Evolutionary conservation across 2,329 filamentous ascomycete species (phyloP).

Genomic region (Pestalotiopsis sp.): DNA sequence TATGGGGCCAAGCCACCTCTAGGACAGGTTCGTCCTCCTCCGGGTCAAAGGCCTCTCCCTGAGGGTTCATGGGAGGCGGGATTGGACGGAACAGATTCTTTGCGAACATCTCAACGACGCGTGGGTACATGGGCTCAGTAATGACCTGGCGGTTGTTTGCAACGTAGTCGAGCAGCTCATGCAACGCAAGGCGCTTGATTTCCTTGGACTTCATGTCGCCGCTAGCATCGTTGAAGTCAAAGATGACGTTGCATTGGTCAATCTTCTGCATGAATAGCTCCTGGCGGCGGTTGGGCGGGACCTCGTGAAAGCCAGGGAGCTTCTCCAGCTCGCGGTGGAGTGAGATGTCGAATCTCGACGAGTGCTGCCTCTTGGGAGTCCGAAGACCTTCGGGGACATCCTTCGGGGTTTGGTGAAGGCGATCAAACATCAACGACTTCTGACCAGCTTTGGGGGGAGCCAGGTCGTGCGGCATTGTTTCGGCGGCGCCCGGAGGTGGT

Average conservation of each 20-base stretch:
- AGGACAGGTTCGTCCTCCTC: conserved; percentile 98
- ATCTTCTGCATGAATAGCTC: conserved; percentile 99
- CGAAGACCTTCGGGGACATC: conserved; percentile 94
- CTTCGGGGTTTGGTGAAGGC: conserved; percentile 90
- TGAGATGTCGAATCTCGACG: conserved; percentile 96
- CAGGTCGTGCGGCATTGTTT: conserved; percentile 97
- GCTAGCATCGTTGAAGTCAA: conserved; percentile 98
- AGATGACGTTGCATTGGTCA: conserved; percentile 99
- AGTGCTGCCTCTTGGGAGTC: conserved; percentile 95
- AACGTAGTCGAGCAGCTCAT: conserved; percentile 96
- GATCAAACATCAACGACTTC: conserved; percentile 87
- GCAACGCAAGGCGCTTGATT: conserved; percentile 94
- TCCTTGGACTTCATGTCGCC: conserved; percentile 99
- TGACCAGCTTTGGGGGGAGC: conserved; percentile 89
- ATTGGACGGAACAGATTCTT: conserved; percentile 98
- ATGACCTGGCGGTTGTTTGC: conserved; percentile 99
- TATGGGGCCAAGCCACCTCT: conserved; percentile 98
- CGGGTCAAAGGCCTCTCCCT: conserved; percentile 96
- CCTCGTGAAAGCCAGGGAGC: conserved; percentile 95
- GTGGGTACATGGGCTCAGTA: conserved; percentile 97
- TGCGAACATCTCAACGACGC: conserved; percentile 98
- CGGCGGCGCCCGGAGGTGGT: conserved; percentile 87
- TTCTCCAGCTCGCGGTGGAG: conserved; percentile 97
- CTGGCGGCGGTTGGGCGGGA: conserved; percentile 89
- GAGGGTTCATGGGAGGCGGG: conserved; percentile 94